Percentiles rank a stretch among this genome's conserved stretches.
Evolutionary conservation across 1,139 yeast genomes (phyloP).

Genomic region (Pichia inconspicua): DNA sequence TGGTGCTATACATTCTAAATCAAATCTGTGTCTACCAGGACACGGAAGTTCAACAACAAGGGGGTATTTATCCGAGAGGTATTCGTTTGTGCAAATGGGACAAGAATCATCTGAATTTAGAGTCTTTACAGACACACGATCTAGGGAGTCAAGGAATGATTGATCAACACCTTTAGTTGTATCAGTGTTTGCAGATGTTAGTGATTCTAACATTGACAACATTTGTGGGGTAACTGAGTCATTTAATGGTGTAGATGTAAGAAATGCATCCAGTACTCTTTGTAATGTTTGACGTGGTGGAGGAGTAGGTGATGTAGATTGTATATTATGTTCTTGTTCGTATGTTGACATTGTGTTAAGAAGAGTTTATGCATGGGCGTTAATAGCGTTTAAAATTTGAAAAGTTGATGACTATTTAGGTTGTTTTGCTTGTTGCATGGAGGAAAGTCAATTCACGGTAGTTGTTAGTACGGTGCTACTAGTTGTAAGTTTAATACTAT

Average conservation of each 20-base stretch:
- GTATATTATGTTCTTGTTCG: slow-evolving; percentile 16
- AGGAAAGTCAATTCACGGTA: slow-evolving; percentile 9
- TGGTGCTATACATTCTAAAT: slow-evolving; percentile 82
- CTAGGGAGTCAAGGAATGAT: slow-evolving; percentile 65
- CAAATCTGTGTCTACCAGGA: slow-evolving; percentile 62
- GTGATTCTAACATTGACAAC: slow-evolving; percentile 13
- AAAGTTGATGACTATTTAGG: neutral
- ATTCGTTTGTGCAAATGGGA: slow-evolving; percentile 76
- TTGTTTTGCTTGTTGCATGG: slow-evolving; percentile 1
- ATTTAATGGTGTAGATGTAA: slow-evolving; percentile 11
- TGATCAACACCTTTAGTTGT: slow-evolving; percentile 50
- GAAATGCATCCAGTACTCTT: slow-evolving; percentile 18
- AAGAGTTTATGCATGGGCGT: neutral
- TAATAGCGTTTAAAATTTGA: neutral
- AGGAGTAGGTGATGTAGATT: neutral
- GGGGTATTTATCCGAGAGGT: slow-evolving; percentile 68
- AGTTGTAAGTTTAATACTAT: neutral
- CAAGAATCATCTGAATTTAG: slow-evolving; percentile 58
- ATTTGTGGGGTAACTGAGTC: slow-evolving; percentile 3
- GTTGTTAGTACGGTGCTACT: neutral
- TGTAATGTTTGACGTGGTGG: slow-evolving; percentile 17
- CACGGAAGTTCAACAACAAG: slow-evolving; percentile 78
- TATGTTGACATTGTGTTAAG: slow-evolving; percentile 15
- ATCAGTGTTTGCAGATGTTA: slow-evolving; percentile 6
- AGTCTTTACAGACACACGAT: slow-evolving; percentile 49